Evolutionary conservation across 768 basidiomycete species (phyloP), one percentile per base, ranked within the genome.

Genomic region (Trametes sanguinea): DNA sequence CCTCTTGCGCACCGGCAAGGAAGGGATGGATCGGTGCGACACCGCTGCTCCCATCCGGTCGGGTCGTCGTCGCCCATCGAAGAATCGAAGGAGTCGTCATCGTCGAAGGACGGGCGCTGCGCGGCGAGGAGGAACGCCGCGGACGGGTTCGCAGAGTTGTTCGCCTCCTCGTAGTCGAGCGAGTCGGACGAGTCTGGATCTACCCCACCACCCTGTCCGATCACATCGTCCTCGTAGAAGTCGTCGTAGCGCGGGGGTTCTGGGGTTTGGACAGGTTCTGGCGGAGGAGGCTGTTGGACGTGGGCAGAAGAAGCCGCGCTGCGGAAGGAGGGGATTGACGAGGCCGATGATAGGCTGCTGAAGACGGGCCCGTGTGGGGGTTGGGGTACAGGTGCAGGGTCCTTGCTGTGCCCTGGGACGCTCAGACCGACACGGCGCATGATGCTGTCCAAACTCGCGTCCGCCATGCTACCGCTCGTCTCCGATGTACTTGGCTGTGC

Each of bases 111-210:
- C 42, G 73, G 62, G n/a, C 72, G 69, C 53, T 76, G 75, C 0
- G 80, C 76, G 2, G 84, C 87, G 77, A 89, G 82, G 2, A 92
- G 75, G 73, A 92, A 90, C 1, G 87, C 88, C 1, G 84, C 85
- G 8, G 87, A 88, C 1, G 89, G 88, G 65, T 87, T 84, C 4
- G 80, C 82, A 3, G 85, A 81, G 68, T 82, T 80, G 67, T 83
- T 79, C 52, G 83, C 75, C 44, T 85, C 83, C 44, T 80, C 77
- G 44, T 79, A 72, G 60, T 83, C 64, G 55, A 85, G 75, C 30
- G 84, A 85, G 69, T 87, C 87, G 2, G 72, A 63, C 27, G 85
- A 86, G 65, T 85, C 83, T 4, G 75, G 74, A 54, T 79, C 80
- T 5, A 71, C 66, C 16, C 71, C 71, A 1, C 40, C 47, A 35